Percentiles rank a stretch among this genome's conserved stretches.
Evolutionary conservation across 1,284 basidiomycete species (phyloP).

Genomic region (Ganoderma resinaceum): DNA sequence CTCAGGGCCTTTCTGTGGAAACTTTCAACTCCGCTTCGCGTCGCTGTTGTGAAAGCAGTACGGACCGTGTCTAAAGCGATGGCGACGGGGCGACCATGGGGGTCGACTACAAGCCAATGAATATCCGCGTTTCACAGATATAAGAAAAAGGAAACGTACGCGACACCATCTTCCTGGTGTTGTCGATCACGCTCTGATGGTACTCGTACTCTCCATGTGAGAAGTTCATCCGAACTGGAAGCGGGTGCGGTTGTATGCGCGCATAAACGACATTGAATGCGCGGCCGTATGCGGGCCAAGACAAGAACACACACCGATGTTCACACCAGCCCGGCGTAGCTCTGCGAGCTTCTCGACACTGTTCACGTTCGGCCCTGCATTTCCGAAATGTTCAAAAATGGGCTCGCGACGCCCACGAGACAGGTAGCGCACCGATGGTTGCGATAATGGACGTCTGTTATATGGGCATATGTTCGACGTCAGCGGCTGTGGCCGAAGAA

Average conservation of each 20-base stretch:
- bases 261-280: neutral
- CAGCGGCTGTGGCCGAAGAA: conserved; percentile 14
- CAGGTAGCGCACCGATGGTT: conserved; percentile 79
- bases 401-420: conserved; percentile 13
- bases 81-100: conserved; percentile 88
- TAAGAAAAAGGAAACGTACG: conserved; percentile 49
- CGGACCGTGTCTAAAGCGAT: conserved; percentile 96
- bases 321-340: conserved; percentile 90
- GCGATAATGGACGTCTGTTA: conserved; percentile 94
- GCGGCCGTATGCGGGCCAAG: conserved; percentile 4
- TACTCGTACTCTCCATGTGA: conserved; percentile 97
- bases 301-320: conserved; percentile 77
- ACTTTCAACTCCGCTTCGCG: neutral
- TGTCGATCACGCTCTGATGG: conserved; percentile 97
- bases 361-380: conserved; percentile 90
- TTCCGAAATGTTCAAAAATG: conserved; percentile 20
- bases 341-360: conserved; percentile 83
- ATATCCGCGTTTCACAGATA: neutral
- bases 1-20: conserved; percentile 92
- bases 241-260: conserved; percentile 13
- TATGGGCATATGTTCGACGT: conserved; percentile 5
- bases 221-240: conserved; percentile 96
- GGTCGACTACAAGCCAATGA: conserved; percentile 46
- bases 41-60: conserved; percentile 10
- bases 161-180: conserved; percentile 86